Conservation (phyloP, 768 basidiomycete genomes). For the Multifurca ochricompacta region DNA sequence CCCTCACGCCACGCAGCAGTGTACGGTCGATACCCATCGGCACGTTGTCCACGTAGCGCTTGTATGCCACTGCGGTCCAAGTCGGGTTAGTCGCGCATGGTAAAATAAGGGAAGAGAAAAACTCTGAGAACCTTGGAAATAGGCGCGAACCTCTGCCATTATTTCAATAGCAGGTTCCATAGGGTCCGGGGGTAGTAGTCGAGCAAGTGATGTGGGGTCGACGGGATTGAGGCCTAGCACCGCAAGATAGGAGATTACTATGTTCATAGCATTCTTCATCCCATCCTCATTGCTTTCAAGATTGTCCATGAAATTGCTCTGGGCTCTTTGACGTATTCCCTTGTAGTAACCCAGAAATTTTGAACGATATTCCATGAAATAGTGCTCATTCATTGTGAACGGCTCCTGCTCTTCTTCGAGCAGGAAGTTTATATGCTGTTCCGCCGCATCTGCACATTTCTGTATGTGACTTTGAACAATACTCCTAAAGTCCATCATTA, state of each 20-base stretch:
- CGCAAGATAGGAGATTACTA: slow-evolving; percentile 31
- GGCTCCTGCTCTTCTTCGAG: slow-evolving; percentile 17
- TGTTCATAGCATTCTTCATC: not conserved
- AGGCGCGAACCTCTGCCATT: slow-evolving; percentile 66
- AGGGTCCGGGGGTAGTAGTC: slow-evolving; percentile 41
- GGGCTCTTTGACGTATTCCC: slow-evolving; percentile 19
- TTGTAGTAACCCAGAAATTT: slow-evolving; percentile 48
- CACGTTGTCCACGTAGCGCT: slow-evolving; percentile 50
- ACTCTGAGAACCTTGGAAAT: slow-evolving; percentile 56
- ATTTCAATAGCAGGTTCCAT: slow-evolving; percentile 50
- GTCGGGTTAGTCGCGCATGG: not conserved
- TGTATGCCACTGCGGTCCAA: slow-evolving; percentile 40
- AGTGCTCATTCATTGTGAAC: slow-evolving; percentile 23
- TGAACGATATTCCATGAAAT: slow-evolving; percentile 28
- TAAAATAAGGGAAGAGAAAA: not conserved
- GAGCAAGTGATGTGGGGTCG: slow-evolving; percentile 36
- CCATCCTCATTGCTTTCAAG: not conserved
- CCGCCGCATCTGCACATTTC: not conserved
- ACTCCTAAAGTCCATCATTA: not conserved
- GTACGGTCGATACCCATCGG: slow-evolving; percentile 49
- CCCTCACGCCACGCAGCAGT: slow-evolving; percentile 39
- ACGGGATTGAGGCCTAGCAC: slow-evolving; percentile 34
- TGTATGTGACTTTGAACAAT: slow-evolving; percentile 11
- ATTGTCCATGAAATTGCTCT: not conserved
- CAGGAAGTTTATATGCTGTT: slow-evolving; percentile 7